phyloP scores from a whole-genome alignment of 805 yeast genomes.

The Candida gorgasii region DNA sequence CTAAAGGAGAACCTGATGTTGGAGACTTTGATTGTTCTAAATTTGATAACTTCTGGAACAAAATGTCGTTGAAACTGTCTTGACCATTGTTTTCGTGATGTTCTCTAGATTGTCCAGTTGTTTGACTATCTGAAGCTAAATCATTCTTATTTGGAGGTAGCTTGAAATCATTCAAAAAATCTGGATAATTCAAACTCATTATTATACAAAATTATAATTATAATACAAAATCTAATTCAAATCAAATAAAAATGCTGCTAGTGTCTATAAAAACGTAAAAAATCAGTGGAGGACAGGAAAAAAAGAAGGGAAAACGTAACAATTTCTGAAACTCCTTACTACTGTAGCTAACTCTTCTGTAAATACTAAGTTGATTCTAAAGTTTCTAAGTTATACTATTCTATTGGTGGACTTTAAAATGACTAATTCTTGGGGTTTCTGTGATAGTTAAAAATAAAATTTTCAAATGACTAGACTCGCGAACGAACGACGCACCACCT shows the following conservation, averaged over 20 bases:
- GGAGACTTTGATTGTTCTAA: conserved; percentile 17
- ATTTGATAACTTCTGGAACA: conserved; percentile 25
- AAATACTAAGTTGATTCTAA: neutral
- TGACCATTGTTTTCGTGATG: neutral
- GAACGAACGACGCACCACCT: conserved; percentile 4
- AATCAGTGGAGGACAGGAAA: neutral
- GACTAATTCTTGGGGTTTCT: neutral
- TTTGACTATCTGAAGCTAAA: neutral
- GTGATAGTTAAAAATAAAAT: neutral
- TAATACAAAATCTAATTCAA: conserved; percentile 2
- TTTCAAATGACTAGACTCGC: conserved; percentile 6
- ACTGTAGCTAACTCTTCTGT: neutral
- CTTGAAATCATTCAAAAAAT: conserved; percentile 25
- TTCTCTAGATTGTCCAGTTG: neutral
- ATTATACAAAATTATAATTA: neutral
- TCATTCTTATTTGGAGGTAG: conserved; percentile 16
- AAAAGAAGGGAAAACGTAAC: neutral
- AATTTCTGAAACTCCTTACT: neutral
- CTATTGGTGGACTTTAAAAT: neutral
- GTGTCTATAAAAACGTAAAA: neutral
- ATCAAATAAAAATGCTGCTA: neutral
- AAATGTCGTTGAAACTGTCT: conserved; percentile 21
- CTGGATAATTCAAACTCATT: conserved; percentile 38
- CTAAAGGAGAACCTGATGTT: conserved; percentile 14
- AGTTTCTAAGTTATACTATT: neutral